phyloP scores from a whole-genome alignment of 345 rosid genomes.

The Citrus inodora region DNA sequence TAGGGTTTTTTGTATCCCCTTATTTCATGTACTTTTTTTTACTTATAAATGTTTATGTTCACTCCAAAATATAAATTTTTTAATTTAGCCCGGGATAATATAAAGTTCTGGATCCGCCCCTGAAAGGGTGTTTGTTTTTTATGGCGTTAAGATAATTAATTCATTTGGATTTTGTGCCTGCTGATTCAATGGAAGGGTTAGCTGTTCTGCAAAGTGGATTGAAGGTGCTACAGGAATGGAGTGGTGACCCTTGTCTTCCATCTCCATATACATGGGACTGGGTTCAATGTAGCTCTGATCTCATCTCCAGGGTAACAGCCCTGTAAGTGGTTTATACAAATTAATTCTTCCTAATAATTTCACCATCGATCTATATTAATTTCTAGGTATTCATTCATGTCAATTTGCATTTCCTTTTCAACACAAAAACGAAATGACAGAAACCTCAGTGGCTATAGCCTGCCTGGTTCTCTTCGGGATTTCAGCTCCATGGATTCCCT shows the following conservation, averaged over 20 bases:
- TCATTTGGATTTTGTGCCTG: neutral
- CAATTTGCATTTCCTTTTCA: too few species aligned
- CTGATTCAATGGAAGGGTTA: slow-evolving; percentile 10
- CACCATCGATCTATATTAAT: too few species aligned
- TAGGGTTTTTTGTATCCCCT: too few species aligned
- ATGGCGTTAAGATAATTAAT: too few species aligned
- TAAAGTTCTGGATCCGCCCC: too few species aligned
- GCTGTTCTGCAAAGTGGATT: neutral
- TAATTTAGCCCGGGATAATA: too few species aligned
- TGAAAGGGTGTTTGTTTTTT: too few species aligned
- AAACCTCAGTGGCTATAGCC: slow-evolving; percentile 13
- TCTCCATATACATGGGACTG: slow-evolving; percentile 16
- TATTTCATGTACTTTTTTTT: too few species aligned
- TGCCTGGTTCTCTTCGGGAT: slow-evolving; percentile 20
- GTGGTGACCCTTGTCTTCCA: slow-evolving; percentile 23
- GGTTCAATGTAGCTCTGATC: slow-evolving; percentile 9
- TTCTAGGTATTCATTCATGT: too few species aligned
- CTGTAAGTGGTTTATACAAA: slow-evolving; percentile 6
- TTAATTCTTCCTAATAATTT: neutral
- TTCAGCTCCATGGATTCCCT: slow-evolving; percentile 24
- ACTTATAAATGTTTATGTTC: too few species aligned
- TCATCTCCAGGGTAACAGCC: slow-evolving; percentile 13
- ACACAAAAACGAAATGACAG: neutral
- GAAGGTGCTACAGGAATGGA: slow-evolving; percentile 1
- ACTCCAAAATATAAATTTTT: too few species aligned